Conservation (phyloP, 106 monocot genomes). For the Apostasia shenzhenica region DNA sequence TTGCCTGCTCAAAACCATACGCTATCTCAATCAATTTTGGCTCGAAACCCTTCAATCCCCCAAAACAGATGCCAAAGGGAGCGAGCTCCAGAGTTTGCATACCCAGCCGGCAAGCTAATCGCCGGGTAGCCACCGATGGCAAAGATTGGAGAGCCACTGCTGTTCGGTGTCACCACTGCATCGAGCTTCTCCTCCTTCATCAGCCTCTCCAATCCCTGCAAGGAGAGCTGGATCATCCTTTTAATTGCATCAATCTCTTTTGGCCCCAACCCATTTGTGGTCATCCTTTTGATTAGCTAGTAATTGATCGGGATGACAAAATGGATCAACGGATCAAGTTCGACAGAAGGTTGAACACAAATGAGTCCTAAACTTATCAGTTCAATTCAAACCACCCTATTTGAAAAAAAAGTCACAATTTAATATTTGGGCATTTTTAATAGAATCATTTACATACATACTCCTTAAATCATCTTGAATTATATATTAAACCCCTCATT, state of each 20-base stretch:
- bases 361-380: too few relatives aligned
- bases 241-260: constrained; percentile 19
- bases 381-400: too few relatives aligned
- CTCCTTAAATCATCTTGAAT: too few relatives aligned
- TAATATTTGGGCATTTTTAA: too few relatives aligned
- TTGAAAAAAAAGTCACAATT: too few relatives aligned
- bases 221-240: constrained; percentile 28
- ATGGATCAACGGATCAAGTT: too few relatives aligned
- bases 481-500: too few relatives aligned
- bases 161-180: constrained; percentile 44
- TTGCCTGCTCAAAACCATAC: constrained; percentile 65
- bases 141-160: constrained; percentile 9
- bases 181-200: constrained; percentile 46
- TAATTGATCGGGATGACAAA: too few relatives aligned
- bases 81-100: constrained; percentile 19
- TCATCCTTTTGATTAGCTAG: too few relatives aligned
- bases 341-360: too few relatives aligned
- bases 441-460: too few relatives aligned
- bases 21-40: constrained; percentile 69
- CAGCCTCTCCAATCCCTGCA: constrained; percentile 48
- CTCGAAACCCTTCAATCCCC: constrained; percentile 63
- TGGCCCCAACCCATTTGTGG: constrained; percentile 30
- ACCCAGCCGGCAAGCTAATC: constrained; percentile 76
- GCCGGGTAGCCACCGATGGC: constrained; percentile 65
- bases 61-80: constrained; percentile 61